These are phyloP conservation scores for Chrysochromulina tobinii DNA, from an alignment of 78 protist genomes.

Conservation along the genomic window DNA sequence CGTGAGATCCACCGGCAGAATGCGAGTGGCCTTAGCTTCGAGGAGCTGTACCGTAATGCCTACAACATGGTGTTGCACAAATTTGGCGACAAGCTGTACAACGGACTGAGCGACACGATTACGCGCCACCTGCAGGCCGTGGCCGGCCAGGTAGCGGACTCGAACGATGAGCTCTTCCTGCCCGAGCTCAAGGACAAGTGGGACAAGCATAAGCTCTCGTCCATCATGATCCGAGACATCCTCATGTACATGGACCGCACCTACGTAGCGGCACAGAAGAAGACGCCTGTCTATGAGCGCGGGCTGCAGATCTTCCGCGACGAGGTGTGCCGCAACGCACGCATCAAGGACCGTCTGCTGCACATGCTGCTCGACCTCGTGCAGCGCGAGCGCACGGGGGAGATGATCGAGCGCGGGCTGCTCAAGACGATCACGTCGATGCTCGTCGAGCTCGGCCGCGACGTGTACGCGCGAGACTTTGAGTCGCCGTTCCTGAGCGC, in stretches of 20 bases:
- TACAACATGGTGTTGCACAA: conserved; percentile 89
- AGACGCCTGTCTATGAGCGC: conserved; percentile 72
- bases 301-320: conserved; percentile 77
- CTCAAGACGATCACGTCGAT: conserved; percentile 68
- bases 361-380: conserved; percentile 61
- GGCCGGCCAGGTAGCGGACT: conserved; percentile 33
- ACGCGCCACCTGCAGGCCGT: conserved; percentile 60
- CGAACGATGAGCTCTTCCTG: conserved; percentile 68
- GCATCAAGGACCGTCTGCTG: conserved; percentile 61
- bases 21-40: conserved; percentile 81
- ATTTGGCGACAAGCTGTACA: conserved; percentile 78
- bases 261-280: conserved; percentile 60
- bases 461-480: conserved; percentile 78
- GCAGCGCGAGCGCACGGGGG: conserved; percentile 73
- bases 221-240: conserved; percentile 88
- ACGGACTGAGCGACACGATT: conserved; percentile 62
- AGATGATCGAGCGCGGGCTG: conserved; percentile 62
- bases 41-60: conserved; percentile 85
- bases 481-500: conserved; percentile 70
- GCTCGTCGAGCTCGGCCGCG: conserved; percentile 78
- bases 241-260: conserved; percentile 91
- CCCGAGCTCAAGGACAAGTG: conserved; percentile 56
- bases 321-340: conserved; percentile 47
- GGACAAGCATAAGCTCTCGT: conserved; percentile 75
- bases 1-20: conserved; percentile 75